Conservation (phyloP, 78 protist species). For the Chrysochromulina tobinii region DNA sequence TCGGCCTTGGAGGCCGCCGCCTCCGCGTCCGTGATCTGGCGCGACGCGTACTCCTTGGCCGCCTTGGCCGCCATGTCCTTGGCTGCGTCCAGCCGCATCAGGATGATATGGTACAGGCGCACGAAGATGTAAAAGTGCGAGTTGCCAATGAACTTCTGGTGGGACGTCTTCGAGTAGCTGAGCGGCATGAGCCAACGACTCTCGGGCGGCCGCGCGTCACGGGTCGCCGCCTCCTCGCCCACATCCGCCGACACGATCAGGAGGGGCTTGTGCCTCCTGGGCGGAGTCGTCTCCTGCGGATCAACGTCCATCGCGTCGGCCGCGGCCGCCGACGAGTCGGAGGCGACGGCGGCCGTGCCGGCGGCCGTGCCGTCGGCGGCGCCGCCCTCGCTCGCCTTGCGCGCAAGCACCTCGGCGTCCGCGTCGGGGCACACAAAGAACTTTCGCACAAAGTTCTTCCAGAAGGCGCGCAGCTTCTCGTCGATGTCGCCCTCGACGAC, state of each 20-base stretch:
- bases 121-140: not conserved
- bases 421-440: not conserved
- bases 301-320: no score
- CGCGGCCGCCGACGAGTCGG: not conserved
- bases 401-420: not conserved
- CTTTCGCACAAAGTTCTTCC: not conserved
- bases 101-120: not conserved
- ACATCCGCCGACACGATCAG: not conserved
- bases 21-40: not conserved
- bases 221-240: not conserved
- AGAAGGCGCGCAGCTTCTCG: not conserved
- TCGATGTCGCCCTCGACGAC: not conserved
- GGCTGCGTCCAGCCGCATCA: not conserved
- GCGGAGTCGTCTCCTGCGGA: not conserved
- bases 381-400: not conserved
- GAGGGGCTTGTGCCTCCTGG: not conserved
- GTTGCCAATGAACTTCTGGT: not conserved
- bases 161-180: not conserved
- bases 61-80: not conserved
- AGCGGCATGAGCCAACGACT: not conserved
- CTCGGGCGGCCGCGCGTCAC: constrained; percentile 18
- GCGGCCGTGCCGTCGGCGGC: not conserved
- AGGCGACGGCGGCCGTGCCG: not conserved
- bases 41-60: not conserved
- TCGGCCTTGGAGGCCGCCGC: not conserved